Percentiles rank a stretch among this genome's conserved stretches.
These are phyloP conservation scores for Kwoniella sp. DNA, from an alignment of 768 basidiomycete species.

Conservation along the genomic window DNA sequence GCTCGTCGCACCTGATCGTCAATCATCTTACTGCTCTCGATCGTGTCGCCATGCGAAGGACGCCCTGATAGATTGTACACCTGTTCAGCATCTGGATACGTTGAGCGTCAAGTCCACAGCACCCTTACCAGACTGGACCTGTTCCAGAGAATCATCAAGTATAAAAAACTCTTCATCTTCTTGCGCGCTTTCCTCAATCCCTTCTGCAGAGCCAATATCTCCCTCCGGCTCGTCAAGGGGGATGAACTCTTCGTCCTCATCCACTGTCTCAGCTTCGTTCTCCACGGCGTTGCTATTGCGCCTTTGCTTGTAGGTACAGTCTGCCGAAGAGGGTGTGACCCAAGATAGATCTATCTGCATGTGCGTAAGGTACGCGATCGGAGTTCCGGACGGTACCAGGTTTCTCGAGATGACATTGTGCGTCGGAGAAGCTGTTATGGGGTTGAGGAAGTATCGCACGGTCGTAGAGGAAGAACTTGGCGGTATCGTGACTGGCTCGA, in stretches of 20 bases:
- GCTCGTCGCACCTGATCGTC: neutral
- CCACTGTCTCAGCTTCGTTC: too few species aligned
- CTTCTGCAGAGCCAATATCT: neutral
- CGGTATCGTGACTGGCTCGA: neutral
- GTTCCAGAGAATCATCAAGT: neutral
- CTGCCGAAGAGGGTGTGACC: neutral
- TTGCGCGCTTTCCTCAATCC: neutral
- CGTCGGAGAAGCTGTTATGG: conserved; percentile 19
- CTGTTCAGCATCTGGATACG: too few species aligned
- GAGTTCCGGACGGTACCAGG: conserved; percentile 17
- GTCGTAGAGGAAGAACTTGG: neutral
- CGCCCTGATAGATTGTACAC: too few species aligned
- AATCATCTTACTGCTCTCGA: neutral
- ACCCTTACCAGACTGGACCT: too few species aligned
- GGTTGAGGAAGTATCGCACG: neutral
- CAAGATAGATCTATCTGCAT: conserved; percentile 22
- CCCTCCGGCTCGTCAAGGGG: conserved; percentile 1
- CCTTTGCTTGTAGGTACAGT: too few species aligned
- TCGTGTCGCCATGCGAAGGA: too few species aligned
- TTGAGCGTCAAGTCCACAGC: too few species aligned
- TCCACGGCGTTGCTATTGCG: too few species aligned
- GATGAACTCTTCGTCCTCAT: conserved; percentile 11
- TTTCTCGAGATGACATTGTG: conserved; percentile 12
- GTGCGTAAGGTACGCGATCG: conserved; percentile 23
- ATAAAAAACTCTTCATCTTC: conserved; percentile 6